These are phyloP conservation scores for Sporothrix curviconia DNA, from an alignment of 2,329 filamentous ascomycete genomes.

Conservation along the genomic window DNA sequence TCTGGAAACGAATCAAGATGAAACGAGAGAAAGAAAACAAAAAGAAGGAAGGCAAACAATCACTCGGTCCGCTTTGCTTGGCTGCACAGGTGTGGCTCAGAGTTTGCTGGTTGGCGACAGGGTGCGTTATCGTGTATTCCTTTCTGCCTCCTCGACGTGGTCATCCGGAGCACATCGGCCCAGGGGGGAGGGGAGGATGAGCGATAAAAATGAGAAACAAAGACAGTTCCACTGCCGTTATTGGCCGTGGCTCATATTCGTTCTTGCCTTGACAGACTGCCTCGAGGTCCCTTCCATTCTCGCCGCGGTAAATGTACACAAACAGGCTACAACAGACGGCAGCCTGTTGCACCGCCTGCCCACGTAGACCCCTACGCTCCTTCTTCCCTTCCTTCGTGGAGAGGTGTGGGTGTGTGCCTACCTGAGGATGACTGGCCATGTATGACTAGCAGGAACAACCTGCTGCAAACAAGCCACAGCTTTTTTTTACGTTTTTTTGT, in stretches of 20 bases:
- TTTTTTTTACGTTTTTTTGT: no score
- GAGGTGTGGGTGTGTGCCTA: background rate
- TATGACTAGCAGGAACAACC: background rate
- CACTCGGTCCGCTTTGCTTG: slow-evolving; percentile 2
- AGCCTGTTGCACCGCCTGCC: no score
- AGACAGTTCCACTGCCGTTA: no score
- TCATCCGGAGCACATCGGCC: no score
- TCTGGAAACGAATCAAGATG: slow-evolving; percentile 5
- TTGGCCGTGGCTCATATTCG: background rate
- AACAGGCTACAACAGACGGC: no score
- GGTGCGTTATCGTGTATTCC: background rate
- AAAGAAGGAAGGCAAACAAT: background rate
- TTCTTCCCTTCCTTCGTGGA: no score
- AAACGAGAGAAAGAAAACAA: background rate
- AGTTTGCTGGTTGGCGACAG: background rate
- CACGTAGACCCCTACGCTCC: no score
- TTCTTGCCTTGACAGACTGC: background rate
- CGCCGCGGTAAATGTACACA: no score
- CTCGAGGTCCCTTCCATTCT: no score
- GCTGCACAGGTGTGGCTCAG: background rate
- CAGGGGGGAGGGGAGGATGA: no score
- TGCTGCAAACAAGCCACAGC: no score
- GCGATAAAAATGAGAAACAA: background rate
- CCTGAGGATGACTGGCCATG: no score
- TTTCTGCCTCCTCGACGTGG: background rate